Base-by-base conservation (phyloP, 768 basidiomycete species). In the Trametes gibbosa region DNA sequence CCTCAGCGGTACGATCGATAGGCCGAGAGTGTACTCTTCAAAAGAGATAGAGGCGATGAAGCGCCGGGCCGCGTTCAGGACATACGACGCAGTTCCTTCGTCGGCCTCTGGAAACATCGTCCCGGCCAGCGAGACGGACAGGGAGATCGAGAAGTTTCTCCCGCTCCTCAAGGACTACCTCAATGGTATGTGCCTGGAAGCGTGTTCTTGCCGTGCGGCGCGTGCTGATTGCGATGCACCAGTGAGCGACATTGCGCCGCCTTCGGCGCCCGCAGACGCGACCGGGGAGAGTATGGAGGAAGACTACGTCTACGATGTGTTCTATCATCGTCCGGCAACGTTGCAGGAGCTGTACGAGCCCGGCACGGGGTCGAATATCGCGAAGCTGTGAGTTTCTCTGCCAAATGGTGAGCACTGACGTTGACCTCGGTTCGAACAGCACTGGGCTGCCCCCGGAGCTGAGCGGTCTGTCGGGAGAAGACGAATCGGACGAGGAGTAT, bases 261-360 rank as follows among this genome's bases (percentile, higher is more conserved):
- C 58, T 4, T 19, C 53, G 2, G 23, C 51, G 2, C 63, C 53
- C 27, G 21, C 50, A 6, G 19, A 27, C 25, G 59, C 24, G 4
- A 50, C 51, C 29, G 56, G 55, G 0, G 58, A 13, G 19, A 56
- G 42, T 34, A 65, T 56, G n/a, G 69, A 71, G 4, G 79, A 79
- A 25, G 90, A 91, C 65, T 92, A 89, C 63, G 90, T 92, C 23
- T 92, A 86, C 84, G 90, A 92, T 66, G 82, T 92, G 21, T 92
- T 91, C 67, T 91, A 90, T 64, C 87, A 87, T 62, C 78, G 84
- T 23, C 85, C 86, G 0, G 78, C 79, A 19, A 79, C 83, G 12
- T 69, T 83, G 40, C 77, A 77, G 17, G 84, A 87, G 70, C 84
- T 85, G 80, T 82, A 82, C 54, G 65, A 66, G 19, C 77, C 81